These are phyloP conservation scores for Perilla frutescens DNA, from an alignment of 257 asterid species.

Conservation along the genomic window DNA sequence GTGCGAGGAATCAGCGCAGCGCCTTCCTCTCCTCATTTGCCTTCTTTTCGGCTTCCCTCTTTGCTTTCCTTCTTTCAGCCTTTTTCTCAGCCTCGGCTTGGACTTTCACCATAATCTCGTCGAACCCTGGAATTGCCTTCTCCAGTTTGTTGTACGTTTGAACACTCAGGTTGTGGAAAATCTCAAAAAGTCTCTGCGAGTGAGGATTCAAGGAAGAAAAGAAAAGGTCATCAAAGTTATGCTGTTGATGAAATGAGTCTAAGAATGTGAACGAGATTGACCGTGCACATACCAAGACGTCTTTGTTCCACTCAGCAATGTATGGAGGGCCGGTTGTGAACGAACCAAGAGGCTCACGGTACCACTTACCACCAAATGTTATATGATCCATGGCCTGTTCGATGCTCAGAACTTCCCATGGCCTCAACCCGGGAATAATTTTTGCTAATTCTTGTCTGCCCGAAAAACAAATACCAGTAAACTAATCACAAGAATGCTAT, in stretches of 20 bases:
- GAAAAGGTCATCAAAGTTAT: neutral
- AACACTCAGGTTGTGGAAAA: constrained; percentile 53
- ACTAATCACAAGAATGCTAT: neutral
- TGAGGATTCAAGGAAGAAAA: constrained; percentile 11
- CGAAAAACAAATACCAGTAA: constrained; percentile 19
- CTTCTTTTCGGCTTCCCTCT: constrained; percentile 49
- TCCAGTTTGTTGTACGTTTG: constrained; percentile 48
- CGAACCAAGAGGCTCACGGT: constrained; percentile 86
- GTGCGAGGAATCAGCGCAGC: neutral
- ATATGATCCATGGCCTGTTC: constrained; percentile 98
- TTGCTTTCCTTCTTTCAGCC: constrained; percentile 39
- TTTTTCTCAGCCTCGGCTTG: constrained; percentile 47
- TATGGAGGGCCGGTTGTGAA: constrained; percentile 96
- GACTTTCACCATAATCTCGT: constrained; percentile 52
- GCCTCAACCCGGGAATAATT: constrained; percentile 89
- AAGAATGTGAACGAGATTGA: neutral
- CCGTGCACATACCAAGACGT: constrained; percentile 49
- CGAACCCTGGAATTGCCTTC: constrained; percentile 69
- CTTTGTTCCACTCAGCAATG: constrained; percentile 65
- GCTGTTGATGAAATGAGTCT: neutral
- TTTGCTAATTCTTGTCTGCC: constrained; percentile 65
- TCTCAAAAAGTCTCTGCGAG: constrained; percentile 58
- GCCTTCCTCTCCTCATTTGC: constrained; percentile 45
- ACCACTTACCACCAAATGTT: constrained; percentile 84
- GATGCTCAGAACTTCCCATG: constrained; percentile 96